A percentile compares a stretch with the other conserved stretches of the same genome.
Conservation (phyloP, 148 eudicot species). For the Rhododendron simsii region DNA sequence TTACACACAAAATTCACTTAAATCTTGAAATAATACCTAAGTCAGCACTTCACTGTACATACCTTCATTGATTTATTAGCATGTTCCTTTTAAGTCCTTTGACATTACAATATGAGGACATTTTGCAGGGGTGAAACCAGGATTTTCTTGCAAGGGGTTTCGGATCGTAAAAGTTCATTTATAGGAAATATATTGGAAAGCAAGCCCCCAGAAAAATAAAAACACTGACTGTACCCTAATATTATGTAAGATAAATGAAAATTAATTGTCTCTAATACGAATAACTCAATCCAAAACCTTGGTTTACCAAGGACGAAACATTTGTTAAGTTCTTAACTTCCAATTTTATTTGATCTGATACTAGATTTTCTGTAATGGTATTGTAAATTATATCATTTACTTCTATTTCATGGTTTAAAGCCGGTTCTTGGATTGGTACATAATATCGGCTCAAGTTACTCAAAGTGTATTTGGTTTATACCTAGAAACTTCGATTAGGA, state of each 20-base stretch:
- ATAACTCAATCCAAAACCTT: not conserved
- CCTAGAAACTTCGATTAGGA: not conserved
- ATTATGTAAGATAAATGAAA: not conserved
- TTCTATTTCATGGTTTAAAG: not conserved
- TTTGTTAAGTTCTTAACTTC: not conserved
- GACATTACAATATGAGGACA: not conserved
- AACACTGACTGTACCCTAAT: not conserved
- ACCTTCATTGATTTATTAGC: not conserved
- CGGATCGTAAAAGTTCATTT: not conserved
- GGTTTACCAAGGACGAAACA: not conserved
- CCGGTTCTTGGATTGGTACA: not conserved
- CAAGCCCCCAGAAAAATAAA: not conserved
- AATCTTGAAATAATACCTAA: not conserved
- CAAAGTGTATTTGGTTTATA: not conserved
- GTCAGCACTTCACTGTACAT: not conserved
- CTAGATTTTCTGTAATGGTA: not conserved
- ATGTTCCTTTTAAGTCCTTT: not conserved
- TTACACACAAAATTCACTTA: not conserved
- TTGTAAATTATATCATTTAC: not conserved
- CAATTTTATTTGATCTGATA: not conserved
- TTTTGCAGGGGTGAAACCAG: not conserved
- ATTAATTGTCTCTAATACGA: not conserved
- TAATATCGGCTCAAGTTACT: not conserved
- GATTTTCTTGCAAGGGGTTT: not conserved
- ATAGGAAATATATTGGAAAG: not conserved